phyloP scores from a whole-genome alignment of 345 rosid species.

The Capsella bursapastoris region DNA sequence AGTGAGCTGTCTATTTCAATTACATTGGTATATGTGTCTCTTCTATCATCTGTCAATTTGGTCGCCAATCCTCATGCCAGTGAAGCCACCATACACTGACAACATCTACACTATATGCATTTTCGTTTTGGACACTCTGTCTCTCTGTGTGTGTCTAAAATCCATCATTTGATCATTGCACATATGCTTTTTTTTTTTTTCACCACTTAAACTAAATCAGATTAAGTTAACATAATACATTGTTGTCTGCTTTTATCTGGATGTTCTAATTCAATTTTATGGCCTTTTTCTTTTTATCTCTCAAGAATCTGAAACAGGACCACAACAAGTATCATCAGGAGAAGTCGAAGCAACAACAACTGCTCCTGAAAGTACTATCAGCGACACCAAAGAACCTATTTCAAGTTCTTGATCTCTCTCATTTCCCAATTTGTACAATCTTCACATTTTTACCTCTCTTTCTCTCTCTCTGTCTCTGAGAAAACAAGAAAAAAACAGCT shows the following conservation, averaged over 20 bases:
- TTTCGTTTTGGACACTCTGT: conserved; percentile 6
- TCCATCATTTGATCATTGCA: conserved; percentile 34
- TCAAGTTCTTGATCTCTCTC: conserved; percentile 37
- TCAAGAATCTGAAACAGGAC: conserved; percentile 57
- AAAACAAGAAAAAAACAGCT: conserved; percentile 22
- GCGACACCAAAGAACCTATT: conserved; percentile 41
- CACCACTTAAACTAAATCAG: conserved; percentile 21
- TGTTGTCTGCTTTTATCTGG: not conserved
- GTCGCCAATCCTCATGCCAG: conserved; percentile 38
- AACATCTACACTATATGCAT: conserved; percentile 15
- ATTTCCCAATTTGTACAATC: conserved; percentile 54
- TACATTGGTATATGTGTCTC: conserved; percentile 43
- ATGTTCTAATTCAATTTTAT: not conserved
- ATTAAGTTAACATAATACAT: conserved; percentile 7
- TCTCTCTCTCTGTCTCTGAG: not conserved
- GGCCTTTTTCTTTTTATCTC: not conserved
- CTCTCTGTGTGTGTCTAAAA: conserved; percentile 4
- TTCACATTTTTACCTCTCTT: conserved; percentile 44
- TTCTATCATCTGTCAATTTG: conserved; percentile 41
- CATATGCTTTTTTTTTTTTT: conserved; percentile 47
- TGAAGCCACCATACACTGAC: conserved; percentile 43
- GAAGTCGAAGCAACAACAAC: conserved; percentile 43
- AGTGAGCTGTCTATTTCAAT: conserved; percentile 61
- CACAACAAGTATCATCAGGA: conserved; percentile 52
- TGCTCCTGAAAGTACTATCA: conserved; percentile 53